phyloP scores from a whole-genome alignment of 2,329 filamentous ascomycete species.

The Monosporascus sp. region DNA sequence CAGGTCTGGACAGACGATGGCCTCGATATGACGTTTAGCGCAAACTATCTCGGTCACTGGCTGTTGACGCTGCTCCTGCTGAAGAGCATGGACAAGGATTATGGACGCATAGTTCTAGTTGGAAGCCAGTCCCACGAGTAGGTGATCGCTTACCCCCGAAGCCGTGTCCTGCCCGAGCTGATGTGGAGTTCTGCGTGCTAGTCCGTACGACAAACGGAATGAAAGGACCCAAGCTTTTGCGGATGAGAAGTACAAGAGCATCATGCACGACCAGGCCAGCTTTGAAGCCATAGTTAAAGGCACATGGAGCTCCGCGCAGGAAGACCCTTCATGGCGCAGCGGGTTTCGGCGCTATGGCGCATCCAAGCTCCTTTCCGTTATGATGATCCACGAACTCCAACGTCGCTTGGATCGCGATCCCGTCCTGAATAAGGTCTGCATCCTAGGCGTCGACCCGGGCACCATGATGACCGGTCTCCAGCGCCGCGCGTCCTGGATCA shows the following conservation, averaged over 20 bases:
- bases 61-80: constrained; percentile 18
- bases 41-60: constrained; percentile 24
- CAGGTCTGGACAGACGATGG: constrained; percentile 15
- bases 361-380: constrained; percentile 32
- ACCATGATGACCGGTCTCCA: constrained; percentile 29
- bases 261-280: constrained; percentile 20
- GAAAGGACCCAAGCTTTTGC: constrained; percentile 13
- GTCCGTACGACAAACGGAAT: constrained; percentile 8
- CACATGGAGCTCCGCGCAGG: constrained; percentile 27
- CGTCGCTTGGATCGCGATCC: constrained; percentile 29
- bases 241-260: constrained; percentile 15
- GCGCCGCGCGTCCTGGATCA: constrained; percentile 3
- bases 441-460: constrained; percentile 35
- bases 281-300: constrained; percentile 28
- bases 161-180: neutral
- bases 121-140: constrained; percentile 28
- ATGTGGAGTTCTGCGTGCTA: neutral
- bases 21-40: constrained; percentile 18
- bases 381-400: constrained; percentile 33
- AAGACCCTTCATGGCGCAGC: constrained; percentile 19
- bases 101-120: constrained; percentile 14
- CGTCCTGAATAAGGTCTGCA: constrained; percentile 27
- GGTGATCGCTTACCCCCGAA: constrained; percentile 7
- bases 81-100: constrained; percentile 15
- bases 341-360: constrained; percentile 34